Evolutionary conservation across 1,284 basidiomycete genomes (phyloP).

Genomic region (Malassezia pachydermatis): DNA sequence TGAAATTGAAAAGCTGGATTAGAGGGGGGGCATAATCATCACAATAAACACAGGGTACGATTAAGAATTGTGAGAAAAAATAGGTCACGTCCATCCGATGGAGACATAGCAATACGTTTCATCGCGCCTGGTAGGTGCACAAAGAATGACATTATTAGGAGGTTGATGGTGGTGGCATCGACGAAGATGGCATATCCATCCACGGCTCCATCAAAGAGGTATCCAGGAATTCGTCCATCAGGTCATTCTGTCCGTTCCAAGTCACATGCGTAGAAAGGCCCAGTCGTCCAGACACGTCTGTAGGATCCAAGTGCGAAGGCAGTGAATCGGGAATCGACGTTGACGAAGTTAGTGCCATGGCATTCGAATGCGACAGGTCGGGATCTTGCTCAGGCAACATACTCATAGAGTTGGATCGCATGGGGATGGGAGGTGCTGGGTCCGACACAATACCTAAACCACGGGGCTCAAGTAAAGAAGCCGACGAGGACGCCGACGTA

Average conservation of each 20-base stretch:
- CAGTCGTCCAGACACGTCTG: constrained; percentile 3
- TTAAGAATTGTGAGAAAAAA: too few species aligned
- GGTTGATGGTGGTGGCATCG: too few species aligned
- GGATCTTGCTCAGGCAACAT: constrained; percentile 5
- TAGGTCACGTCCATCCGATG: too few species aligned
- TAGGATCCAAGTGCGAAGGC: not conserved
- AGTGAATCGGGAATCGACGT: constrained; percentile 5
- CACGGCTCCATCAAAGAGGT: constrained; percentile 8
- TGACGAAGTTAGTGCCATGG: not conserved
- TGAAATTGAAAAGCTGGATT: too few species aligned
- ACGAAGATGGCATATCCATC: not conserved
- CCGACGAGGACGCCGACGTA: not conserved
- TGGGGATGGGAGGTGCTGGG: not conserved
- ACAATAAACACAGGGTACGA: too few species aligned
- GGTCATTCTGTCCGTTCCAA: constrained; percentile 7
- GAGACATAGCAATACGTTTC: too few species aligned
- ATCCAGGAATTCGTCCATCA: constrained; percentile 16
- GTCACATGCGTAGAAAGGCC: constrained; percentile 1
- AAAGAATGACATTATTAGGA: too few species aligned
- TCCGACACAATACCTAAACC: too few species aligned
- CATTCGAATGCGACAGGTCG: not conserved
- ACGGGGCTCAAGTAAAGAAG: not conserved
- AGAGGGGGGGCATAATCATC: too few species aligned
- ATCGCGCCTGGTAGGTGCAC: too few species aligned
- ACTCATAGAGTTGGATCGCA: constrained; percentile 15